Evolutionary conservation across 2,329 filamentous ascomycete genomes (phyloP), one percentile per base, ranked within the genome.

Genomic region (Fusarium kyushuense): DNA sequence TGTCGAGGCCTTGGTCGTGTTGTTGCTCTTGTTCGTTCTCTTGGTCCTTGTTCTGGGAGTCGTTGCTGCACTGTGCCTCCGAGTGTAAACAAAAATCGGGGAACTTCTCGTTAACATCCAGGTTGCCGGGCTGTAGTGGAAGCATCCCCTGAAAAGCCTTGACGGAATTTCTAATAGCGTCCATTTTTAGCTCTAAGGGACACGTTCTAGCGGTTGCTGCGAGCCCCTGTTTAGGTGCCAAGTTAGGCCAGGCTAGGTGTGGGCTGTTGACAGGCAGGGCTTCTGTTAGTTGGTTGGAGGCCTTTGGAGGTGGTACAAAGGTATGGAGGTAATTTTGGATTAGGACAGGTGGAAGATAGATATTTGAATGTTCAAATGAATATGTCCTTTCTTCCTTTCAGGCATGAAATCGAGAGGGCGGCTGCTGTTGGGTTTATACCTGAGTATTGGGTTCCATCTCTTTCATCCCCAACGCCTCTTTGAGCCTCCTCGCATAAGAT

Each of bases 61-160:
- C 54, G 65, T 63, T 30, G 43, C 60, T 52, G 40, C 46, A 54
- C 56, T 61, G 66, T 61, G 47, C 56, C 14, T 41, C 33, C 13
- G 47, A 36, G 53, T 78, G 79, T 82, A 82, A 82, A 83, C 80
- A 82, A 79, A 80, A 78, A 74, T 78, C 76, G 71, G 79, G 77
- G 77, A 80, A 80, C 72, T 76, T 74, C 71, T 79, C 75, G 60
- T 72, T 75, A 67, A 67, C 63, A 58, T 72, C 71, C 61, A 67
- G 69, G 79, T 80, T 81, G 79, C 79, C 70, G 75, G 77, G 79
- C 73, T 75, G 76, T 71, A 67, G 71, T 56, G 65, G 67, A 48
- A 64, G 63, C 67, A 64, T 70, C 73, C 71, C 72, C 69, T 74
- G 71, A 70, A 58, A 43, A 42, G 32, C 70, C 41, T 59, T 54